Base-by-base conservation (phyloP, 2,329 filamentous ascomycete species). In the Aspergillus terreus region DNA sequence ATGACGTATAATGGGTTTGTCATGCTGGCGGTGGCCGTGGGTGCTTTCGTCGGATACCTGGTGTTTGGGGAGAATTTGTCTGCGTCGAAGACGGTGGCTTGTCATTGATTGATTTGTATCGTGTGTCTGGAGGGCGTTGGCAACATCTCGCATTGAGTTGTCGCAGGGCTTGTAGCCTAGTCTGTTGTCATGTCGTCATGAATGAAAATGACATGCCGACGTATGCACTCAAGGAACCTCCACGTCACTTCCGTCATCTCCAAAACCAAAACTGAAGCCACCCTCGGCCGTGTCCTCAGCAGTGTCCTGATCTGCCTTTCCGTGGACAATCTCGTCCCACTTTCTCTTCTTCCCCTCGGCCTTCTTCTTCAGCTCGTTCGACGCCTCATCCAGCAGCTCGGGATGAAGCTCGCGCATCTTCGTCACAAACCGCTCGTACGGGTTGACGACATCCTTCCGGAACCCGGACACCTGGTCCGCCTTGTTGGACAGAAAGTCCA, bases 1-100 rank as follows among this genome's bases (percentile, higher is more conserved):
- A 99, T 99, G 94, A 99, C 94, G n/a, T 99, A 99, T 76, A 99
- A 99, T 65, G 94, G 94, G 51, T 95, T 89, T 86, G 85, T 99
- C 61, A 99, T 99, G 94, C 73, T 95, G 59, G 83, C 92, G 3
- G 92, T 97, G 14, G 88, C 88, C 0, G 76, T 95, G 9, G 94
- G 94, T 14, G 92, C 92, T 0, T 95, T 95, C 59, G 71, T 95
- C 42, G 94, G 94, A 41, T 96, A 95, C 68, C 68, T 96, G 54
- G 63, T 87, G 42, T 99, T 96, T 74, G 87, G 89, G 14, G 81
- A 83, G 50, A 77, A 79, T 49, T 84, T 84, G 1, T 80, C 84
- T 48, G 82, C 86, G 6, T 86, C 86, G 25, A 96, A 95, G 78
- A 86, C 90, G 56, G 91, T 90, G 58, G 92, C 92, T 41, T 99